Evolutionary conservation across 2,329 filamentous ascomycete species (phyloP), one percentile per base, ranked within the genome.

Genomic region (Microsporum canis): DNA sequence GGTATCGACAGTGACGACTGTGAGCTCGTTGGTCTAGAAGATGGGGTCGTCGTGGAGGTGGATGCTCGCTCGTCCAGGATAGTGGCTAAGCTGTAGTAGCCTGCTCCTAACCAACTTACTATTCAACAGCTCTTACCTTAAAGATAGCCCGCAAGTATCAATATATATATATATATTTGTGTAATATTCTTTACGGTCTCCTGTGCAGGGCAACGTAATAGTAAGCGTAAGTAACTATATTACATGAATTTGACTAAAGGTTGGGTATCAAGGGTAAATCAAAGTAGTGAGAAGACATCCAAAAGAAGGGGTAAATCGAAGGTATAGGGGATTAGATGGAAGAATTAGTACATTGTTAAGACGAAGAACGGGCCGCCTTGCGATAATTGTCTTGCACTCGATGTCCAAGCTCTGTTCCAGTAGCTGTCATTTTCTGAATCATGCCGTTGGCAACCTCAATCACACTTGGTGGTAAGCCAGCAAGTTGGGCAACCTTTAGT

Each of bases 401-500:
- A n/a, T 23, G 27, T 2, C 57, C 59, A 36, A 57, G 47, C 8
- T 47, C 31, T 27, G 56, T 33, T 14, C n/a, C 47, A 17, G 43
- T 59, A 3, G 41, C 47, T 0, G 59, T 39, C 51, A 73, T 65
- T 29, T 69, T 63, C 29, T 72, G 71, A 31, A 91, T 75, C 6
- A 89, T 80, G 41, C 77, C 72, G 58, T 74, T 78, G 4, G 92
- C 91, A 64, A 89, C 78, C 27, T 77, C 75, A 60, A 96, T 84
- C 2, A 87, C 89, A 51, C 80, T 77, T 63, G 86, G 83, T 0
- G 91, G 91, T 67, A 96, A 69, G 1, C 90, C 91, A 4, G 94
- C 95, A 66, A 97, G 76, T 64, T 82, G 82, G 1, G 94, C 94
- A n/a, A 99, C 94, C 71, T 96, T 97, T 63, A 99, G 77, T 17